Percentiles rank a stretch among this genome's conserved stretches.
Evolutionary conservation across 805 yeast genomes (phyloP).

Genomic region (Candida andamanensis): DNA sequence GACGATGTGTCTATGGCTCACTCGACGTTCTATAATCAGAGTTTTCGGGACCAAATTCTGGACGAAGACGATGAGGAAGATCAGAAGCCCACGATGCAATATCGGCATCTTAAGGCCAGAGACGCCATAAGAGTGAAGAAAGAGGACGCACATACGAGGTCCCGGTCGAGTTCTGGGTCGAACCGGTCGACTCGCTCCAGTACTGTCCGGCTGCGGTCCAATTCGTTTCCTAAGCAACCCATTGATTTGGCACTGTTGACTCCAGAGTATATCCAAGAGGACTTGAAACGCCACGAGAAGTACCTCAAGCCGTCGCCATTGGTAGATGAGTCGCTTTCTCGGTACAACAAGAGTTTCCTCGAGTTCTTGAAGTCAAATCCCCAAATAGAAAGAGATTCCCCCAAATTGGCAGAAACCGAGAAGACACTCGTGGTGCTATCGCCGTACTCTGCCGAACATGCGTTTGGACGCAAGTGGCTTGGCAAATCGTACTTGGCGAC

Average conservation of each 20-base stretch:
- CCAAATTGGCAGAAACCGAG: slow-evolving; percentile 33
- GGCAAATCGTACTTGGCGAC: slow-evolving; percentile 59
- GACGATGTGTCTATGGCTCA: slow-evolving; percentile 39
- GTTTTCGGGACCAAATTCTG: slow-evolving; percentile 21
- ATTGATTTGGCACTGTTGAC: background rate
- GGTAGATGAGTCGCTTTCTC: slow-evolving; percentile 28
- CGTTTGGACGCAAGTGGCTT: slow-evolving; percentile 74
- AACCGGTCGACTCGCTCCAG: slow-evolving; percentile 12
- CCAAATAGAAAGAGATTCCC: slow-evolving; percentile 36
- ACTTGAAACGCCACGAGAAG: slow-evolving; percentile 19
- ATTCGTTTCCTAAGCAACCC: slow-evolving; percentile 6
- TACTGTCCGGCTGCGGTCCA: no score
- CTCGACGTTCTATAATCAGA: slow-evolving; percentile 17
- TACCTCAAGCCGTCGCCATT: slow-evolving; percentile 30
- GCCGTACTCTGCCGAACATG: slow-evolving; percentile 66
- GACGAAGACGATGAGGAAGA: slow-evolving; percentile 16
- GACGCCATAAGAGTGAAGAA: slow-evolving; percentile 14
- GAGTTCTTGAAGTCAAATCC: slow-evolving; percentile 40
- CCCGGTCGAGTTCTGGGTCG: slow-evolving; percentile 3
- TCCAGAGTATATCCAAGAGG: slow-evolving; percentile 8
- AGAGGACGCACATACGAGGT: slow-evolving; percentile 3
- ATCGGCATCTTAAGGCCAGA: slow-evolving; percentile 23
- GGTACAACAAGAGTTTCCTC: slow-evolving; percentile 40
- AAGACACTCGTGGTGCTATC: slow-evolving; percentile 60
- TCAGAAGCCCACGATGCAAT: slow-evolving; percentile 29